phyloP scores from a whole-genome alignment of 2,329 filamentous ascomycete genomes.

The Passalora sequoiae region DNA sequence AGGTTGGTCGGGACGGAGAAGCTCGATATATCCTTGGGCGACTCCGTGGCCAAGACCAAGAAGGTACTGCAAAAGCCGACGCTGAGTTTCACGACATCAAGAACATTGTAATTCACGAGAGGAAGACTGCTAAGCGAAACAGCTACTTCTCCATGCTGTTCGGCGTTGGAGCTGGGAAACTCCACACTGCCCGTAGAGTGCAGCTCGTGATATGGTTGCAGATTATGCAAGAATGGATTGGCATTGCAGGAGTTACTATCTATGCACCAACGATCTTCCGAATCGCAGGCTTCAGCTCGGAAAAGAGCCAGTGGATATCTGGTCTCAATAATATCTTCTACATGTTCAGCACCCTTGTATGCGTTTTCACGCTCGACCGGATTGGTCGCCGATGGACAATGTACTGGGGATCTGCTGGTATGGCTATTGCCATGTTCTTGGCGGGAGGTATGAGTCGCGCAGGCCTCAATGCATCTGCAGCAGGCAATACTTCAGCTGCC shows the following conservation, averaged over 20 bases:
- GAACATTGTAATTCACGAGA: constrained; percentile 57
- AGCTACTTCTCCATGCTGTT: constrained; percentile 34
- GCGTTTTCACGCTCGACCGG: constrained; percentile 35
- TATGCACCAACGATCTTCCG: constrained; percentile 35
- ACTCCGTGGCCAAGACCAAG: constrained; percentile 53
- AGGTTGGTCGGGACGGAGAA: constrained; percentile 61
- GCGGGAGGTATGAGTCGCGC: constrained; percentile 32
- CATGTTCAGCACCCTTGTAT: constrained; percentile 33
- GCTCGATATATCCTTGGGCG: constrained; percentile 59
- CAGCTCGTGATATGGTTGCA: constrained; percentile 39
- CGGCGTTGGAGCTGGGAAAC: constrained; percentile 29
- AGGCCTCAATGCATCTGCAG: constrained; percentile 25
- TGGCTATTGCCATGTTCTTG: constrained; percentile 33
- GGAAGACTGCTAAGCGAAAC: constrained; percentile 30
- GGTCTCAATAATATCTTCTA: constrained; percentile 39
- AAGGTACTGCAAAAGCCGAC: constrained; percentile 44
- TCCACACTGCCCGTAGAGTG: constrained; percentile 35
- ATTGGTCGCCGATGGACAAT: constrained; percentile 33
- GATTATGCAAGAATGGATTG: constrained; percentile 38
- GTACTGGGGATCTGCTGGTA: constrained; percentile 34
- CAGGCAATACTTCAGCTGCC: constrained; percentile 21
- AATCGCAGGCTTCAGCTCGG: constrained; percentile 31
- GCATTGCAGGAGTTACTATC: constrained; percentile 33
- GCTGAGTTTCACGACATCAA: constrained; percentile 65
- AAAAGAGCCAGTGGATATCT: constrained; percentile 40